These are phyloP conservation scores for Tricholoma terreum DNA, from an alignment of 768 basidiomycete species.

Conservation along the genomic window DNA sequence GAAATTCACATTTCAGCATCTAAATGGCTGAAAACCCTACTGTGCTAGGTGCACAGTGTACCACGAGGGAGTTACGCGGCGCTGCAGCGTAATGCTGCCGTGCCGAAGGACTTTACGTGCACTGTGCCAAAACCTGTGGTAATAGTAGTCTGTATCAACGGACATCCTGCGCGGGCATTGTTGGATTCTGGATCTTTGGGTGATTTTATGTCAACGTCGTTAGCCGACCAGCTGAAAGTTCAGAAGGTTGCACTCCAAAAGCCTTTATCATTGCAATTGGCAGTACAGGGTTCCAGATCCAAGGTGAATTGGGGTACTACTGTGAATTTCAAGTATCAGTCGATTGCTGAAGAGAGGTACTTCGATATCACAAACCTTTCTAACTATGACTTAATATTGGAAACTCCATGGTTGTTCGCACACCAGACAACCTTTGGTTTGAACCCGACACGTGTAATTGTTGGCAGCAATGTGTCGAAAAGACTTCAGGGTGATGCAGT, in stretches of 20 bases:
- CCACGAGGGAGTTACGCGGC: background rate
- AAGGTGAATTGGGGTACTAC: too few relatives aligned
- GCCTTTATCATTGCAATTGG: slow-evolving; percentile 35
- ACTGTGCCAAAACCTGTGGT: slow-evolving; percentile 33
- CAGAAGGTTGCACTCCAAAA: slow-evolving; percentile 22
- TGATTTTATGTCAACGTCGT: too few relatives aligned
- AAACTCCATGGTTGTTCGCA: slow-evolving; percentile 37
- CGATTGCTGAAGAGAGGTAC: slow-evolving; percentile 23
- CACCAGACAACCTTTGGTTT: slow-evolving; percentile 22
- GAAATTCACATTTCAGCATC: too few relatives aligned
- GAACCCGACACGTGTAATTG: too few relatives aligned
- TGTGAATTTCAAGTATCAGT: too few relatives aligned
- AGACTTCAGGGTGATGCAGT: slow-evolving; percentile 17
- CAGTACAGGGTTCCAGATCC: too few relatives aligned
- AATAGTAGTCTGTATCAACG: slow-evolving; percentile 30
- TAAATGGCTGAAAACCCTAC: too few relatives aligned
- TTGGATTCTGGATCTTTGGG: slow-evolving; percentile 36
- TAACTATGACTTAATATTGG: slow-evolving; percentile 36
- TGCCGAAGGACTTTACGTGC: slow-evolving; percentile 13
- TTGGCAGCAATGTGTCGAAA: slow-evolving; percentile 18
- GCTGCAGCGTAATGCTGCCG: slow-evolving; percentile 25
- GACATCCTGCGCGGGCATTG: slow-evolving; percentile 28
- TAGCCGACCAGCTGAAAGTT: slow-evolving; percentile 36
- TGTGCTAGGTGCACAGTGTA: too few relatives aligned
- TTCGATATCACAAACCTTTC: slow-evolving; percentile 42